These are phyloP conservation scores for Neoboletus magnificus DNA, from an alignment of 768 basidiomycete genomes.

Conservation along the genomic window DNA sequence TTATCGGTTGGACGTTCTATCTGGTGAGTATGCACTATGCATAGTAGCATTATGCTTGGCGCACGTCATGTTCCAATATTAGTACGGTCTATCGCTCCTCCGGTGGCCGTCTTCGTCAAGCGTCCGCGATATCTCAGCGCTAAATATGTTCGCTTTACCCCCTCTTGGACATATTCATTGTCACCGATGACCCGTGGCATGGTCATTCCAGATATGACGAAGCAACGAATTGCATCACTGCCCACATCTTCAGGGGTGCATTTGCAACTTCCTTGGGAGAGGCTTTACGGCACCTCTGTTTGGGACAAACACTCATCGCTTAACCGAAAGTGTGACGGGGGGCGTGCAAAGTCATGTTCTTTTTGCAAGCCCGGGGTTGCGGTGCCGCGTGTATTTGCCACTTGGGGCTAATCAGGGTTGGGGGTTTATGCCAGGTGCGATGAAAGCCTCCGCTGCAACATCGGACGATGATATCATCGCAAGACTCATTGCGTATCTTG, in stretches of 20 bases:
- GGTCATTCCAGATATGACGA: background rate
- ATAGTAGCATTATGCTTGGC: background rate
- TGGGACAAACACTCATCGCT: background rate
- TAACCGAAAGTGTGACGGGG: background rate
- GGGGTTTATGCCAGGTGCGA: constrained; percentile 1
- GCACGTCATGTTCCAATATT: constrained; percentile 9
- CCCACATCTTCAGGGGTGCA: background rate
- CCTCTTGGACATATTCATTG: constrained; percentile 1
- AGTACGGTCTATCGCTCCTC: background rate
- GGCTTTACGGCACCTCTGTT: background rate
- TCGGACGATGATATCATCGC: constrained; percentile 10
- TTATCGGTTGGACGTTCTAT: background rate
- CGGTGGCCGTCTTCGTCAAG: constrained; percentile 2
- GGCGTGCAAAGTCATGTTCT: background rate
- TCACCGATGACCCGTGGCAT: background rate
- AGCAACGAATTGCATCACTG: background rate
- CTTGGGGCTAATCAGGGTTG: constrained; percentile 11
- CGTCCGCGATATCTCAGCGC: constrained; percentile 13
- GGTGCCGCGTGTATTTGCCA: background rate
- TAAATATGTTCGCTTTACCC: background rate
- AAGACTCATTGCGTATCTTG: background rate
- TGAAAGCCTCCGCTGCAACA: background rate
- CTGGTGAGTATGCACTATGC: background rate
- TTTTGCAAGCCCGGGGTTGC: background rate
- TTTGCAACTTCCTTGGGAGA: background rate